Base-by-base conservation (phyloP, 2,329 filamentous ascomycete genomes). In the Talaromyces sp. region DNA sequence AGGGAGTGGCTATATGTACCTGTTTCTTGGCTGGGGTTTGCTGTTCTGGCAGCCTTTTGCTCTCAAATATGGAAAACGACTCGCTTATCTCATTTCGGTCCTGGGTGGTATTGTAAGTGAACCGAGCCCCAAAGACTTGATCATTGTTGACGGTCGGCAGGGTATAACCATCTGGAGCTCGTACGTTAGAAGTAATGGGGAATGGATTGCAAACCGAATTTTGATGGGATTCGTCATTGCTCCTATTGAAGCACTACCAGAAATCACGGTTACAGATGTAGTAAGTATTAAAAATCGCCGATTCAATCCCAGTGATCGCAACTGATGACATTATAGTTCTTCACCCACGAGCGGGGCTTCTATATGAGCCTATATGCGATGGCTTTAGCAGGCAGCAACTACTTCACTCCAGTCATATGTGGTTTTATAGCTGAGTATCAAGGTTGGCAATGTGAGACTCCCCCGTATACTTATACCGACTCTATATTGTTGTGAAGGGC, bases 11-110 rank as follows among this genome's bases (percentile, higher is more conserved):
- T 73, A 72, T 61, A 60, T 74, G 61, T 78, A 77, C 53, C 60
- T 78, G 21, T 61, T 78, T 11, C 71, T 73, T 2, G 75, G 76
- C 19, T 79, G 77, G 76, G 74, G 74, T 0, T 65, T 76, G 21
- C 58, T 79, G 0, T 73, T 79, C 53, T 79, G 77, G 77, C 77
- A 80, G 60, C 75, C 77, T 0, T 72, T 79, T 56, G 75, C 77
- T 2, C 63, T 77, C 60, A 73, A 76, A 41, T 78, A 75, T 64
- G 77, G 77, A 19, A 73, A 73, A 58, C 66, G 72, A 9, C 58
- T 71, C 57, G 70, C 69, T 0, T 73, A 70, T 57, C 43, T 74
- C 4, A 6, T 73, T 2, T 73, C 71, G 0, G 46, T 73, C 53
- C 41, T 65, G 11, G 71, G 70, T 2, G 65, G 67, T 6, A 41